These are phyloP conservation scores for Porphyrellus sp. DNA, from an alignment of 1,284 basidiomycete genomes.

Conservation along the genomic window DNA sequence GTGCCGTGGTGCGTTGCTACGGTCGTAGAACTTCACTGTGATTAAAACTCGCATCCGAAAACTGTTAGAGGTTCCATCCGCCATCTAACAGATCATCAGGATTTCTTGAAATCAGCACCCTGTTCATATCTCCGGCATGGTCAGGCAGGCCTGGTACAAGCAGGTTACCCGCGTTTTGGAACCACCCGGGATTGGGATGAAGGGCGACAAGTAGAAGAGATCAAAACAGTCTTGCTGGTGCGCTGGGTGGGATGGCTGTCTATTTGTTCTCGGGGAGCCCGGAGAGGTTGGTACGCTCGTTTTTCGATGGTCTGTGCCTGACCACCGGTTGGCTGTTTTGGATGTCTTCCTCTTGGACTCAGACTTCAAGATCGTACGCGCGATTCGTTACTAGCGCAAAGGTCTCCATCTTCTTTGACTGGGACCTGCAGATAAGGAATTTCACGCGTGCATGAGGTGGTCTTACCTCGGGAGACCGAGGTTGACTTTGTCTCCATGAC, in stretches of 20 bases:
- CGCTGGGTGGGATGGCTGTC: conserved; percentile 89
- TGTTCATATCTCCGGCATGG: conserved; percentile 82
- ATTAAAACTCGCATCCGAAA: background rate
- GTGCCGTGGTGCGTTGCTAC: conserved; percentile 64
- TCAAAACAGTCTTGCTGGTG: conserved; percentile 84
- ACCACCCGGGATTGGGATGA: conserved; percentile 57
- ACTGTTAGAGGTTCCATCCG: conserved; percentile 90
- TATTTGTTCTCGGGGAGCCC: conserved; percentile 85
- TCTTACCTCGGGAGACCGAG: conserved; percentile 15
- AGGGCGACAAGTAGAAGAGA: conserved; percentile 65
- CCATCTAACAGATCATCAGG: conserved; percentile 88
- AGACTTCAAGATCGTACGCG: conserved; percentile 85
- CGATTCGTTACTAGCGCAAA: conserved; percentile 74
- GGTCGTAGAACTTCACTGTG: conserved; percentile 1
- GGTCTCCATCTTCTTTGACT: conserved; percentile 62
- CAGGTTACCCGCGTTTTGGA: conserved; percentile 75
- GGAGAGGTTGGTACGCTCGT: conserved; percentile 61
- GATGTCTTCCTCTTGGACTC: conserved; percentile 94
- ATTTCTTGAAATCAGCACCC: conserved; percentile 93
- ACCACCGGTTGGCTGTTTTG: conserved; percentile 67
- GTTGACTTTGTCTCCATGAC: conserved; percentile 41
- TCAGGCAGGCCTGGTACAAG: conserved; percentile 86
- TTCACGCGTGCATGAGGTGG: conserved; percentile 20
- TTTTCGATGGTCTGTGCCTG: conserved; percentile 10
- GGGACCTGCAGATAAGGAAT: conserved; percentile 34